phyloP scores from a whole-genome alignment of 768 basidiomycete species.

The Artomyces pyxidatus region DNA sequence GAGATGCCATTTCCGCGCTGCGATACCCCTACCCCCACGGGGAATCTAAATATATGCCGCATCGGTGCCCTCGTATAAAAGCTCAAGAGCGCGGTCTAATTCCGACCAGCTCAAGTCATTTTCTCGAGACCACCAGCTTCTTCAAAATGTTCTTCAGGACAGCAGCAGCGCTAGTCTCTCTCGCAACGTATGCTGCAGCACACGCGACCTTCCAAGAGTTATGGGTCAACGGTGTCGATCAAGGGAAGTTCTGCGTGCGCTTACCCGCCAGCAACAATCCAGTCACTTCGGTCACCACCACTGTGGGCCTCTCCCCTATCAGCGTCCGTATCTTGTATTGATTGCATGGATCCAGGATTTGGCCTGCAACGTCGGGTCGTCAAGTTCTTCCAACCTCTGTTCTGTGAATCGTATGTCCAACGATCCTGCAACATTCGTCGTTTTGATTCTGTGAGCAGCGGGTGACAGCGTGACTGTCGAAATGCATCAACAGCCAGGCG shows the following conservation, averaged over 20 bases:
- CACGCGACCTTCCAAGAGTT: conserved; percentile 49
- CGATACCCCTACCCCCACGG: no score
- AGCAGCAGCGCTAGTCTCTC: conserved; percentile 23
- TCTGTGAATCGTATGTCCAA: neutral
- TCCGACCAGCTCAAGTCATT: no score
- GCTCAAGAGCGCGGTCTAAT: no score
- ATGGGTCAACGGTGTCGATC: conserved; percentile 44
- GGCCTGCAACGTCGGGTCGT: conserved; percentile 37
- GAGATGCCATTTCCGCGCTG: no score
- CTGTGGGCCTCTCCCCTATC: no score
- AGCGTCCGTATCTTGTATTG: no score
- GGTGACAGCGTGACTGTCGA: conserved; percentile 42
- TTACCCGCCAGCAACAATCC: conserved; percentile 38
- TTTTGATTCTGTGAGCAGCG: conserved; percentile 21
- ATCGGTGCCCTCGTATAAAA: no score
- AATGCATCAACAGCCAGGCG: conserved; percentile 45
- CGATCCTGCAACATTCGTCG: neutral
- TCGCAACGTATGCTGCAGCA: conserved; percentile 34
- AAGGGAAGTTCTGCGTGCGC: conserved; percentile 39
- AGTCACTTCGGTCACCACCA: conserved; percentile 31
- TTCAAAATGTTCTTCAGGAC: conserved; percentile 28
- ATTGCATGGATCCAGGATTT: conserved; percentile 26
- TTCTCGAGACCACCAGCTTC: no score
- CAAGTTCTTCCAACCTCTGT: conserved; percentile 31
- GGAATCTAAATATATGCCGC: no score